Evolutionary conservation across 2,329 filamentous ascomycete genomes (phyloP).

Genomic region (Hypocreales sp.): DNA sequence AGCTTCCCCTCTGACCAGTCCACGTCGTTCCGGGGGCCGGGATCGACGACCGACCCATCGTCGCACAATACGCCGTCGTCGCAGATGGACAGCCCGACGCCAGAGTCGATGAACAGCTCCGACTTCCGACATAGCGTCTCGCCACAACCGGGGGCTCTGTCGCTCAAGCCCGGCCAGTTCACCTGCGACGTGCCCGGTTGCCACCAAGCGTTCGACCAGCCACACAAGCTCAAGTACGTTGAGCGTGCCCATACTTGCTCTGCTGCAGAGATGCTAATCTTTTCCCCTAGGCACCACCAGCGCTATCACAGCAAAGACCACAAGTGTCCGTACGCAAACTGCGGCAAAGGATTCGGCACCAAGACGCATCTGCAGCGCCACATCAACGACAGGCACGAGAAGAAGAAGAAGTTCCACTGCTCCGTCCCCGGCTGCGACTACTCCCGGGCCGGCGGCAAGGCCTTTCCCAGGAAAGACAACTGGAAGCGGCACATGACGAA

Average conservation of each 20-base stretch:
- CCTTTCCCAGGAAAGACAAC: slow-evolving; percentile 46
- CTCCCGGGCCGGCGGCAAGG: slow-evolving; percentile 39
- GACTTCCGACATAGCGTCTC: slow-evolving; percentile 22
- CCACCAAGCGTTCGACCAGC: slow-evolving; percentile 33
- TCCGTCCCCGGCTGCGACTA: slow-evolving; percentile 37
- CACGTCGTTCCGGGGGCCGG: slow-evolving; percentile 22
- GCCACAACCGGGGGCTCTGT: slow-evolving; percentile 13
- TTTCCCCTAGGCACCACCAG: slow-evolving; percentile 34
- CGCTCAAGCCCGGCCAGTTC: slow-evolving; percentile 14
- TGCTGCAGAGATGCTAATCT: slow-evolving; percentile 1
- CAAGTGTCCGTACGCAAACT: slow-evolving; percentile 35
- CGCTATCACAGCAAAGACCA: slow-evolving; percentile 46
- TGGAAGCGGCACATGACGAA: slow-evolving; percentile 48
- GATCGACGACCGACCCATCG: slow-evolving; percentile 24
- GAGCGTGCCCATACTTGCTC: not conserved
- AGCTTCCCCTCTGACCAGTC: slow-evolving; percentile 25
- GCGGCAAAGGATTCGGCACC: slow-evolving; percentile 42
- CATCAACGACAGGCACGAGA: slow-evolving; percentile 45
- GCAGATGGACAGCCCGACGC: slow-evolving; percentile 25
- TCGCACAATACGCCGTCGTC: slow-evolving; percentile 31
- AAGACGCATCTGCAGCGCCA: slow-evolving; percentile 47
- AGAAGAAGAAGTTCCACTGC: slow-evolving; percentile 45
- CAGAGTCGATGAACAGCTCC: slow-evolving; percentile 19
- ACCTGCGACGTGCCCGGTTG: slow-evolving; percentile 22
- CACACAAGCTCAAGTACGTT: slow-evolving; percentile 41